Evolutionary conservation across 1,139 yeast genomes (phyloP), one percentile per base, ranked within the genome.

Genomic region (Saccharomyces hybrid): DNA sequence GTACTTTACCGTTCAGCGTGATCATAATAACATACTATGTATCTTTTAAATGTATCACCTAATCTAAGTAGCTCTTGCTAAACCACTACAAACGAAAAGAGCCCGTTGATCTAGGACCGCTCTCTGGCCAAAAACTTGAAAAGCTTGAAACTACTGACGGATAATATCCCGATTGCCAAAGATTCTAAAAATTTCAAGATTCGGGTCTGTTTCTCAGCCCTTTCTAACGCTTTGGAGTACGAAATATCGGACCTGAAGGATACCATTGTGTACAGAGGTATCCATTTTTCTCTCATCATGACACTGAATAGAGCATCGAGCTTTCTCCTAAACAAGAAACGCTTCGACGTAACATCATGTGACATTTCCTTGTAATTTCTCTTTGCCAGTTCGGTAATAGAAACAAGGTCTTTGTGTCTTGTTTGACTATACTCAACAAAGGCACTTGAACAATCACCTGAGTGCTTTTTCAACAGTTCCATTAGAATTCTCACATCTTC

Each of bases 251-350:
- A 83, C 59, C 97, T 76, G 72, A 91, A 91, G 0, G 96, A 86
- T 2, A 91, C 87, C 97, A 91, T 90, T 8, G 96, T 84, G 70
- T 91, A 91, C 65, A 91, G 73, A 1, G 97, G 97, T 46, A 88
- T 73, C 97, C 97, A 89, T 47, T 70, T 72, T 58, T 83, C 82
- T 44, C 79, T 79, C 16, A 82, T 68, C 14, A 76, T 61, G 53
- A 76, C 78, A 4, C 90, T 86, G 52, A 91, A 73, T 3, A 80
- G 60, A 54, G 80, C 80, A 66, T 91, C 97, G 5, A 89, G 70
- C 52, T 77, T 75, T 67, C 89, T 89, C 52, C 93, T 77, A 56
- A 86, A 61, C 55, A 84, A 71, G 65, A 85, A 91, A 55, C 79
- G 62, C 27, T 75, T 71, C n/a, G 86, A 82, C 2, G 83, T 80